Conservation (phyloP, 148 eudicot genomes). For the Vaccinium corymbosum region DNA sequence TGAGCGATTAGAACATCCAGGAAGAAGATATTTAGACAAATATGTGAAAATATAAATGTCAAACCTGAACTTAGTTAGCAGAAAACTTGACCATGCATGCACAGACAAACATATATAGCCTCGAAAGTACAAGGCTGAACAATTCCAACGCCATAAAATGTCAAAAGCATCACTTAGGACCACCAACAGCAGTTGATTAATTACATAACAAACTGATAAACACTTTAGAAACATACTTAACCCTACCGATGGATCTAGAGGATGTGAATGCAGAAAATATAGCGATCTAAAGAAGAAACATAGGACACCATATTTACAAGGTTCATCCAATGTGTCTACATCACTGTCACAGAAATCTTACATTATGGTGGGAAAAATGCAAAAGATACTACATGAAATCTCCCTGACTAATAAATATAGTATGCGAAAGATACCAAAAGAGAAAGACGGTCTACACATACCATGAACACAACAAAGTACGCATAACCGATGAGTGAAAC, state of each 20-base stretch:
- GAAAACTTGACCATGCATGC: not conserved
- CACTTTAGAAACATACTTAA: not conserved
- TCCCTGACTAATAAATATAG: too few relatives aligned
- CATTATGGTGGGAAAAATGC: not conserved
- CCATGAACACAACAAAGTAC: not conserved
- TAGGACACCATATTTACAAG: not conserved
- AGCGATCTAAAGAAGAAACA: not conserved
- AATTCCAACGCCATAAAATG: not conserved
- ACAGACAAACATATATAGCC: not conserved
- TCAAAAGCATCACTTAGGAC: not conserved
- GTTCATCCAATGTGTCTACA: not conserved
- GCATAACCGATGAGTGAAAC: not conserved
- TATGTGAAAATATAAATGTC: not conserved
- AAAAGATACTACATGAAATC: not conserved
- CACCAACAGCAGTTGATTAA: not conserved
- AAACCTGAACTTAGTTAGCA: not conserved
- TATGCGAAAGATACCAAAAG: too few relatives aligned
- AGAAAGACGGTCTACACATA: too few relatives aligned
- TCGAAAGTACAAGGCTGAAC: not conserved
- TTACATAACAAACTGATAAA: too few relatives aligned
- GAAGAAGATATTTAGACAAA: not conserved
- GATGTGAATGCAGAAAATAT: not conserved
- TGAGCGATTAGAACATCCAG: not conserved
- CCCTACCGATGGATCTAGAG: not conserved
- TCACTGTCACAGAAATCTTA: not conserved